Base-by-base conservation (phyloP, 2,329 filamentous ascomycete species). In the Tolypocladium ophioglossoides region DNA sequence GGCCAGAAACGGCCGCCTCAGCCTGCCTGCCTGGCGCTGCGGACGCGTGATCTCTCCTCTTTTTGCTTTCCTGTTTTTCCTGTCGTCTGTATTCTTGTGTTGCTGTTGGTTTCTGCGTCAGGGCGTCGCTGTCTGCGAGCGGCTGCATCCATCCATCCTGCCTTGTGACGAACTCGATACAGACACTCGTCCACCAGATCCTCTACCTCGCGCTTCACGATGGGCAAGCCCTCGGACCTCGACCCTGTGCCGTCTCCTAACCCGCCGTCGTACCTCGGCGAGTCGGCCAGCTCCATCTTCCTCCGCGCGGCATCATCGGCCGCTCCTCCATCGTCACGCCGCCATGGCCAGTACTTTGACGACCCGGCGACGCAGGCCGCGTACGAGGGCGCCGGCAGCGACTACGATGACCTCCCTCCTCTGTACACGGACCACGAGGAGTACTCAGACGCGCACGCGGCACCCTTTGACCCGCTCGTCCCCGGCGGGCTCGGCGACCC, bases 371-470 rank as follows among this genome's bases (percentile, higher is more conserved):
- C 68, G 24, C 16, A 27, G 18, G 44, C 14, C 16, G 30, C 24
- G 7, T 37, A 41, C 24, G 54, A 37, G 30, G 32, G 44, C 27
- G 44, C 4, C 18, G 44, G 44, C 27, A 27, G 72, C 39, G 69
- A 74, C 48, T 57, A 61, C 50, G 69, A 74, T 55, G 73, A 77
- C 56, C 67, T 77, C 2, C 75, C 75, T 10, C 75, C 75, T 1
- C 69, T 74, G 30, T 78, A 78, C 58, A 63, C 63, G 56, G 70
- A 74, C 47, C 70, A 75, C 40, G 62, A 62, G 20, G 58, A 59
- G 9, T 57, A 55, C 54, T 46, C 49, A 47, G 30, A 52, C 52
- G 58, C 56, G 35, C 37, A 41, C 50, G 30, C 52, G 18, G 53
- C 35, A 4, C 54, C 58, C 41, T 55, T 61, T 20, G 56, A 66